Evolutionary conservation across 2,329 filamentous ascomycete species (phyloP).

Genomic region (Fusarium tricinctum): DNA sequence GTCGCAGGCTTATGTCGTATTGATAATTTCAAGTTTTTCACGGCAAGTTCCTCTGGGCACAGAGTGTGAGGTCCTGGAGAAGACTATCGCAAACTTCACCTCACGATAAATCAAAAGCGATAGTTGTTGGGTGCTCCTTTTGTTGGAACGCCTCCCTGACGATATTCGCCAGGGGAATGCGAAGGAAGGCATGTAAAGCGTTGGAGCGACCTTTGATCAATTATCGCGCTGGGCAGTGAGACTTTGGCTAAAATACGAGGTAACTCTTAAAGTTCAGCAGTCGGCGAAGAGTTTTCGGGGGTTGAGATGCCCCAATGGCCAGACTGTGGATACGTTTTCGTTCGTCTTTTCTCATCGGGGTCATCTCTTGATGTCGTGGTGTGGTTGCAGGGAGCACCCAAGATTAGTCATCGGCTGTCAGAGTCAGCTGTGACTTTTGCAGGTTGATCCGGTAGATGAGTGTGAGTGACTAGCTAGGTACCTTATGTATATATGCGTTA

Average conservation of each 20-base stretch:
- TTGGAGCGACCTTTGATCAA: slow-evolving; percentile 1
- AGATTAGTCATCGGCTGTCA: slow-evolving; percentile 45
- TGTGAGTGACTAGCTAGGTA: neutral
- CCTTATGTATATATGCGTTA: neutral
- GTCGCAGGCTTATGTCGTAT: slow-evolving; percentile 32
- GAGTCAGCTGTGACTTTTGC: slow-evolving; percentile 14
- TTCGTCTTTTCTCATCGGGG: slow-evolving; percentile 42
- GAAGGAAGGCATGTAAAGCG: slow-evolving; percentile 6
- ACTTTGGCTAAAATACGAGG: slow-evolving; percentile 18
- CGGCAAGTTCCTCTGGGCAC: slow-evolving; percentile 20
- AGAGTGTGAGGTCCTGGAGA: slow-evolving; percentile 12
- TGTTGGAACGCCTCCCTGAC: slow-evolving; percentile 1
- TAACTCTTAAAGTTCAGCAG: slow-evolving; percentile 26
- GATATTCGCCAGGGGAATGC: slow-evolving; percentile 4
- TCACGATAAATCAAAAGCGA: slow-evolving; percentile 27
- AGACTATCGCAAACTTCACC: slow-evolving; percentile 30
- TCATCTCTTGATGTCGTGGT: slow-evolving; percentile 47
- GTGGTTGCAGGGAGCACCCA: slow-evolving; percentile 40
- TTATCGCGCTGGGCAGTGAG: neutral
- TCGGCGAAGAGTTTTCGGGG: slow-evolving; percentile 36
- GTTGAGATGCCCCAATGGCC: slow-evolving; percentile 46
- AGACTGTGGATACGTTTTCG: slow-evolving; percentile 47
- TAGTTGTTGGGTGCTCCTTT: slow-evolving; percentile 13
- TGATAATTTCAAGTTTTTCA: slow-evolving; percentile 10
- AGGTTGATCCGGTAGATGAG: neutral